Conservation (phyloP, 1,284 basidiomycete genomes). For the Cronartium quercuum region DNA sequence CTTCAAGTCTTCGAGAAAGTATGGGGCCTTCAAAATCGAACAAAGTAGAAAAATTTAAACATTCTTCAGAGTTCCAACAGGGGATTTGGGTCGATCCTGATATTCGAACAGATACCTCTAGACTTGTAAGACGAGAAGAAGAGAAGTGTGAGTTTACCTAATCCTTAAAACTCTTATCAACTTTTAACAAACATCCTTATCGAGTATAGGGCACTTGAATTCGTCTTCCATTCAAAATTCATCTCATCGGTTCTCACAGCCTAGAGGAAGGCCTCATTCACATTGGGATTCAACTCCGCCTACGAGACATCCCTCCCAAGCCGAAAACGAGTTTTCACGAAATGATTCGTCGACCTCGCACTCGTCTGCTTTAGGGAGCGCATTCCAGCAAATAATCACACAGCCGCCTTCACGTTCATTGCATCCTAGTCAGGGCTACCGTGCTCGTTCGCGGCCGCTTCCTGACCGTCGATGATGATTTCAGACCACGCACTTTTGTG, state of each 20-base stretch:
- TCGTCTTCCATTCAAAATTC: not conserved
- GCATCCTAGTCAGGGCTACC: no score
- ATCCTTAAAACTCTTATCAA: no score
- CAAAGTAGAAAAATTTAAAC: not conserved
- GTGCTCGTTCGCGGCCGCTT: no score
- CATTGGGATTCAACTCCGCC: not conserved
- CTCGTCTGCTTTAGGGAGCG: not conserved
- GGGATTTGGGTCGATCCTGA: not conserved
- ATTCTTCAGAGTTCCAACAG: not conserved
- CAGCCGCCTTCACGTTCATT: no score
- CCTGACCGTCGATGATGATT: no score
- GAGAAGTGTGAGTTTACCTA: not conserved
- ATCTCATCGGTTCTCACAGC: not conserved
- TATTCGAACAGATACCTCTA: not conserved
- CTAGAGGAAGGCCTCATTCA: not conserved
- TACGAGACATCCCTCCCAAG: not conserved
- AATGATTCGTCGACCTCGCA: not conserved
- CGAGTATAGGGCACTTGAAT: not conserved
- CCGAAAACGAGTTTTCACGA: not conserved
- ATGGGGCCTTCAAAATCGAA: not conserved
- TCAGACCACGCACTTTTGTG: no score
- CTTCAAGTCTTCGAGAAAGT: slow-evolving; percentile 1
- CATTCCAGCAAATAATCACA: not conserved
- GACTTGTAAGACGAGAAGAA: not conserved
- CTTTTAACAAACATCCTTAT: no score